Percentiles rank a stretch among this genome's conserved stretches.
Conservation (phyloP, 1,139 yeast species). For the Oligophagozyma castellii region DNA sequence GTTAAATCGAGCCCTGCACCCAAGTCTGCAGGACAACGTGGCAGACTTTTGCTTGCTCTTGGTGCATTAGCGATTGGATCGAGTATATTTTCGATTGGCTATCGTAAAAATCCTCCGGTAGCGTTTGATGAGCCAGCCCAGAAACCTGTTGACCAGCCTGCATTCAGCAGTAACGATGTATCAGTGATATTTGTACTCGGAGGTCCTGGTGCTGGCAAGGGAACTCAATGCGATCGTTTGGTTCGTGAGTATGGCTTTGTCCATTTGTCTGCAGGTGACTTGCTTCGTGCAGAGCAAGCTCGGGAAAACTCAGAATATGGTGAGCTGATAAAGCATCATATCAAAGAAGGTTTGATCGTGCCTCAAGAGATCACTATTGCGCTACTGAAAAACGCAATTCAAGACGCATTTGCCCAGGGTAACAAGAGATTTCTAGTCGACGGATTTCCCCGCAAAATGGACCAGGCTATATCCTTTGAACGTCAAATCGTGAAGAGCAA, state of each 20-base stretch:
- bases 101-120: constrained; percentile 33
- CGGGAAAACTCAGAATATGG: constrained; percentile 79
- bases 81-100: constrained; percentile 32
- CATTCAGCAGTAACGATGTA: constrained; percentile 49
- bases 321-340: constrained; percentile 66
- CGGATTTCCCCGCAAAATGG: constrained; percentile 98
- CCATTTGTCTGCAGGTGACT: constrained; percentile 90
- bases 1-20: too few species aligned
- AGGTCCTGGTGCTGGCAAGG: constrained; percentile 85
- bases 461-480: constrained; percentile 89
- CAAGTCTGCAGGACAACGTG: too few species aligned
- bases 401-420: constrained; percentile 39
- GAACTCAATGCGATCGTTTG: constrained; percentile 84
- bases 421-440: constrained; percentile 59
- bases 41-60: constrained; percentile 19
- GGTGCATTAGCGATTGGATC: constrained; percentile 32
- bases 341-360: constrained; percentile 80
- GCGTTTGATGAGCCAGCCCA: constrained; percentile 30
- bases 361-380: constrained; percentile 94
- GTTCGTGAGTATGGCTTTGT: constrained; percentile 72
- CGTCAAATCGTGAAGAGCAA: constrained; percentile 61
- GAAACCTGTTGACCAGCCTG: constrained; percentile 20
- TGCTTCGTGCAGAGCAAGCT: constrained; percentile 79
- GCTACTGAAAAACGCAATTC: constrained; percentile 66
- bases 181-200: constrained; percentile 83